Conservation (phyloP, 1,284 basidiomycete species). For the Porodaedalea pini region DNA sequence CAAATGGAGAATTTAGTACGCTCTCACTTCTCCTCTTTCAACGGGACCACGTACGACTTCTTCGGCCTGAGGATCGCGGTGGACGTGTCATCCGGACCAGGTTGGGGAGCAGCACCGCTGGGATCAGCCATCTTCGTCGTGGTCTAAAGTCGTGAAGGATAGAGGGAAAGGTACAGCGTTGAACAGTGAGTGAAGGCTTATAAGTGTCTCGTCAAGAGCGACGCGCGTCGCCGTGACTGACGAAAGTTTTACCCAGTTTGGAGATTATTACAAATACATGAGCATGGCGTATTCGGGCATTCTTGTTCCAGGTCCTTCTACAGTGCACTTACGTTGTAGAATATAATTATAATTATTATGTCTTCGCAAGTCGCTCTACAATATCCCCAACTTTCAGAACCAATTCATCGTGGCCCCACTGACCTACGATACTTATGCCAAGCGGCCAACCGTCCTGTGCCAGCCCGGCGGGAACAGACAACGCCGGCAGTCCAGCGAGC, state of each 20-base stretch:
- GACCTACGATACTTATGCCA: constrained; percentile 81
- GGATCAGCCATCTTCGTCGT: constrained; percentile 61
- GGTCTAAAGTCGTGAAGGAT: constrained; percentile 19
- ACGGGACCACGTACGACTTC: constrained; percentile 78
- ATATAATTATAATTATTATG: not conserved
- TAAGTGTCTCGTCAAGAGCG: constrained; percentile 31
- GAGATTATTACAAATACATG: not conserved
- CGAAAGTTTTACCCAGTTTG: not conserved
- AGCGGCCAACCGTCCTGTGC: constrained; percentile 75
- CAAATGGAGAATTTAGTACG: constrained; percentile 19
- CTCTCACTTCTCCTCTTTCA: constrained; percentile 20
- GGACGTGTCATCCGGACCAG: constrained; percentile 80
- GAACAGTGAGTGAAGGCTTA: constrained; percentile 26
- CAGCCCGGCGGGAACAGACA: constrained; percentile 65
- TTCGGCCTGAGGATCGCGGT: constrained; percentile 93
- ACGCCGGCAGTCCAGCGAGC: constrained; percentile 81
- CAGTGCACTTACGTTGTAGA: not conserved
- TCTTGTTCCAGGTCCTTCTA: constrained; percentile 3
- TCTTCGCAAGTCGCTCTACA: not conserved
- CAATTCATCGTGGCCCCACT: constrained; percentile 83
- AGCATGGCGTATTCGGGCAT: not conserved
- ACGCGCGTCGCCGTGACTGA: constrained; percentile 35
- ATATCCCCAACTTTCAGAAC: constrained; percentile 39
- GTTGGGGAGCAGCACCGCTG: constrained; percentile 71
- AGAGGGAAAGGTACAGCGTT: constrained; percentile 24